Evolutionary conservation across 306 rosid species (phyloP), one percentile per base, ranked within the genome.

Genomic region (Begonia loranthoides): DNA sequence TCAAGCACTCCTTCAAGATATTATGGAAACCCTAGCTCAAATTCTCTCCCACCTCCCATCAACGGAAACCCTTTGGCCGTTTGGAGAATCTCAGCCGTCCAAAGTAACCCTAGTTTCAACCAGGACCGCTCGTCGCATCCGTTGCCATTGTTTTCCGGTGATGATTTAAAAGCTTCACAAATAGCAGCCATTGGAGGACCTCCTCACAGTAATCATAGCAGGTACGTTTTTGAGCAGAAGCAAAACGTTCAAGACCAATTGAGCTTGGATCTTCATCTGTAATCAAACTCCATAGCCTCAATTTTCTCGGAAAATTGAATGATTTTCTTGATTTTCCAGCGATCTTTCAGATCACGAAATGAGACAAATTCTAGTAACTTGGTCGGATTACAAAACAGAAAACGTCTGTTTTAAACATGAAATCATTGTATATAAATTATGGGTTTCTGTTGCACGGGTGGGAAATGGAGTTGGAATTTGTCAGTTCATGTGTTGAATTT

Each of bases 241-340:
- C 54, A 77, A 3, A 65, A 63, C 49, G 72, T 76, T 16, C 65
- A 74, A 34, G 92, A 85, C 65, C 95, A 71, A 66, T 82, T 85
- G 65, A 81, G 95, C 74, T 77, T 85, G 87, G 95, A 85, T 78
- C 95, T 85, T 76, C 95, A 78, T 81, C 80, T 85, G 82, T 85
- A 78, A 60, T 55, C 12, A 51, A 53, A 52, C 17, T 40, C 52
- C 34, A 51, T 60, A 28, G 28, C 57, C 39, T 41, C 41, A 56
- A 56, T 46, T 51, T 61, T 56, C 52, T 34, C 9, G 44, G 17
- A 46, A 45, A 19, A 6, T 24, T 33, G 17, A 21, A 19, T 41
- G 6, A 52, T 16, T 17, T 13, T 28, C 36, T 28, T 1, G 36
- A 28, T 28, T 28, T 28, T 19, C 2, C 36, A 1, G 36, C 36